Evolutionary conservation across 1,284 basidiomycete species (phyloP).

Genomic region (Pseudozyma pruni): DNA sequence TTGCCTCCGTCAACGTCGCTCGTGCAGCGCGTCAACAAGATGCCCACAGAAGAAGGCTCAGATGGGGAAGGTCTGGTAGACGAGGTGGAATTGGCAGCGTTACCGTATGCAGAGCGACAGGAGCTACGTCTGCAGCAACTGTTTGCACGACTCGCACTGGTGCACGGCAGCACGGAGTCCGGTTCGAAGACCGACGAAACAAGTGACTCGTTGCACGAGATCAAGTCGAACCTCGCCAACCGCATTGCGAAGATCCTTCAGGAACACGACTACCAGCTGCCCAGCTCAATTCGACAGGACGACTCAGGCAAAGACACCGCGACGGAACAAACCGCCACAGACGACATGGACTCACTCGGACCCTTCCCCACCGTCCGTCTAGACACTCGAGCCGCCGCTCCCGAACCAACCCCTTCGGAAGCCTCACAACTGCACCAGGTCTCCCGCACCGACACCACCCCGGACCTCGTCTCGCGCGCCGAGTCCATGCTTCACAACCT

Average conservation of each 20-base stretch:
- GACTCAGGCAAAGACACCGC: neutral
- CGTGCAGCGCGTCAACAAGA: neutral
- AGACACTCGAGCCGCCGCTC: constrained; percentile 8
- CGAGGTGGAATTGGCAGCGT: constrained; percentile 16
- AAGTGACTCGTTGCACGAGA: constrained; percentile 18
- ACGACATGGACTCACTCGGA: neutral
- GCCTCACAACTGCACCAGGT: neutral
- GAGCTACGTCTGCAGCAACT: constrained; percentile 40
- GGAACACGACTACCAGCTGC: constrained; percentile 30
- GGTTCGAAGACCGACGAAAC: neutral
- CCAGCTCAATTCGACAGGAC: neutral
- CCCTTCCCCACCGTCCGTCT: constrained; percentile 15
- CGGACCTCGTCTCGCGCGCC: constrained; percentile 18
- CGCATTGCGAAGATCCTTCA: constrained; percentile 34
- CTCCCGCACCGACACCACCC: neutral
- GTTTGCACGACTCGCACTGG: constrained; percentile 38
- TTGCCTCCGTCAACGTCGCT: constrained; percentile 20
- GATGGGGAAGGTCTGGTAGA: neutral
- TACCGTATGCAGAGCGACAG: constrained; percentile 38
- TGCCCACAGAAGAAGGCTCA: neutral
- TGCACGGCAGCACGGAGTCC: constrained; percentile 9
- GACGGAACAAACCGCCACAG: neutral
- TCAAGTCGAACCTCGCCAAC: constrained; percentile 38
- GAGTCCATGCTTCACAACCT: constrained; percentile 36
- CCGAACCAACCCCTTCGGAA: neutral